phyloP scores from a whole-genome alignment of 441 rosid species.

The Pelargonium cotyledonis region DNA sequence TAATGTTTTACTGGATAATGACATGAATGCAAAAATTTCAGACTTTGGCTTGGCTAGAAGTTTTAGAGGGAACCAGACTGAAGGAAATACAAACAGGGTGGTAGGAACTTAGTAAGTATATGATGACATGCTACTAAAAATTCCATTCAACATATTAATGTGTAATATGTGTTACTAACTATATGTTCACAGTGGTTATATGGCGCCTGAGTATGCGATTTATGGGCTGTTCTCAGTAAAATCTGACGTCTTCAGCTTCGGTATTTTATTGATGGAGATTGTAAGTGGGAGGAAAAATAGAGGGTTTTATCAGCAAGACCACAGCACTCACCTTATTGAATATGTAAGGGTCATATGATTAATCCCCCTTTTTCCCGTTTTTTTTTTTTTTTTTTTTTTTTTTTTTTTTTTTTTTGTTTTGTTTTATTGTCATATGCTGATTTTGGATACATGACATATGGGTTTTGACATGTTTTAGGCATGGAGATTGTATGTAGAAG shows the following conservation, averaged over 20 bases:
- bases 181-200: constrained; percentile 12
- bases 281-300: constrained; percentile 15
- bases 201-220: constrained; percentile 18
- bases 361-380: no score
- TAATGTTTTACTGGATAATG: constrained; percentile 19
- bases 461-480: constrained; percentile 17
- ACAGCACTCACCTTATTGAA: constrained; percentile 6
- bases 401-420: no score
- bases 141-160: no score
- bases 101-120: no score
- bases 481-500: constrained; percentile 23
- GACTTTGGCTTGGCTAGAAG: constrained; percentile 36
- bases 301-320: constrained; percentile 19
- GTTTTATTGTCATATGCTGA: no score
- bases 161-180: no score
- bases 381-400: no score
- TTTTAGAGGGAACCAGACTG: constrained; percentile 13
- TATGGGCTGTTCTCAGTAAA: constrained; percentile 17
- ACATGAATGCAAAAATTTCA: constrained; percentile 25
- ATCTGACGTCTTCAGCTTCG: constrained; percentile 10
- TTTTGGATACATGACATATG: no score
- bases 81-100: constrained; percentile 7
- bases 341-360: constrained; percentile 4
- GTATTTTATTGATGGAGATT: constrained; percentile 14
- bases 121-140: background rate